These are phyloP conservation scores for Lichtheimia ornata DNA, from an alignment of 371 early-diverging fungal genomes.

Conservation along the genomic window DNA sequence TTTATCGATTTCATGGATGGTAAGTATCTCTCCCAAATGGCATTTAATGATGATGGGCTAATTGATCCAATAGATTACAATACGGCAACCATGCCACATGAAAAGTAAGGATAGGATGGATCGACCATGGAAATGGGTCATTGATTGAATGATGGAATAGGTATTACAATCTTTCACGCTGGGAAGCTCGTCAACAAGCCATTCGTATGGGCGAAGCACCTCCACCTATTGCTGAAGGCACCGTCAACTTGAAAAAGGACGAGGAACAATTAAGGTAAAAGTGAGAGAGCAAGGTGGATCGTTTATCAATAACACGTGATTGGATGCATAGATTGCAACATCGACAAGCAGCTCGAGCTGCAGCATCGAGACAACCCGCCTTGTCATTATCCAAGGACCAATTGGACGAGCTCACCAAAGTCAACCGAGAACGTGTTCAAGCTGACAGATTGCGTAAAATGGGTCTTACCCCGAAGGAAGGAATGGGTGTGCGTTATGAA, in stretches of 20 bases:
- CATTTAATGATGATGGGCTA: background rate
- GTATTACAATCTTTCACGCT: conserved; percentile 58
- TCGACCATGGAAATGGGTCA: background rate
- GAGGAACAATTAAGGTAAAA: conserved; percentile 50
- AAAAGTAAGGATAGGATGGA: conserved; percentile 46
- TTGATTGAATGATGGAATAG: conserved; percentile 11
- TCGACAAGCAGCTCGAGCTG: conserved; percentile 15
- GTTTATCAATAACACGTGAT: background rate
- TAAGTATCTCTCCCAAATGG: conserved; percentile 1
- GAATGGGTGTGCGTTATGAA: conserved; percentile 55
- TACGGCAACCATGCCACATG: conserved; percentile 75
- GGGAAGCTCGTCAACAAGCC: conserved; percentile 61
- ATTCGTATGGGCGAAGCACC: conserved; percentile 57
- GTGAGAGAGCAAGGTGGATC: background rate
- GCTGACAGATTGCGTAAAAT: conserved; percentile 69
- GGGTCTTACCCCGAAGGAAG: conserved; percentile 56
- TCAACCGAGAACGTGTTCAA: conserved; percentile 66
- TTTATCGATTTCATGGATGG: conserved; percentile 74
- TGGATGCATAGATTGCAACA: conserved; percentile 18
- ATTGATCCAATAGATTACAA: conserved; percentile 57
- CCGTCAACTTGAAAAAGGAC: conserved; percentile 35
- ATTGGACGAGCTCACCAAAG: conserved; percentile 63
- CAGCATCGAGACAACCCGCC: conserved; percentile 31
- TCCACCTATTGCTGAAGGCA: conserved; percentile 15
- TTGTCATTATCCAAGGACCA: conserved; percentile 54